phyloP scores from a whole-genome alignment of 1,284 basidiomycete species.

The Psilocybe mexicana region DNA sequence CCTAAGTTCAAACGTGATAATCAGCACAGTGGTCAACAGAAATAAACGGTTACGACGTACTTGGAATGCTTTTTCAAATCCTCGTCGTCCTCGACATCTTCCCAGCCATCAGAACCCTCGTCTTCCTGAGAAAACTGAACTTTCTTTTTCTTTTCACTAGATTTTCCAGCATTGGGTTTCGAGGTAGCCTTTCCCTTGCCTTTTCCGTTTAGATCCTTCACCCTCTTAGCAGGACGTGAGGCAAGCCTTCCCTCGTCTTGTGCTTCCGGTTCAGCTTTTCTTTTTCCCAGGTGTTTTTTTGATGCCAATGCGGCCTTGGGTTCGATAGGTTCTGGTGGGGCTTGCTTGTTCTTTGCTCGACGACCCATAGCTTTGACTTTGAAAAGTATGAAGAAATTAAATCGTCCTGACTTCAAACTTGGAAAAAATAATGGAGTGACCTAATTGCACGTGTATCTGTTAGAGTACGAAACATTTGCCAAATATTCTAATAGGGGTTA shows the following conservation, averaged over 20 bases:
- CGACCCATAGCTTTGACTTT: slow-evolving; percentile 62
- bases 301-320: slow-evolving; percentile 37
- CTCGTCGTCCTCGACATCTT: slow-evolving; percentile 55
- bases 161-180: slow-evolving; percentile 21
- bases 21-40: slow-evolving; percentile 5
- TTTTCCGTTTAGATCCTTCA: slow-evolving; percentile 44
- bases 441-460: slow-evolving; percentile 15
- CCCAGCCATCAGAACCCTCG: slow-evolving; percentile 58
- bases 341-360: slow-evolving; percentile 90
- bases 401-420: slow-evolving; percentile 1
- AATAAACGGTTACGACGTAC: slow-evolving; percentile 34
- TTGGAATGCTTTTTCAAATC: slow-evolving; percentile 44
- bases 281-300: slow-evolving; percentile 68
- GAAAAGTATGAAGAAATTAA: background rate
- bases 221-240: slow-evolving; percentile 55
- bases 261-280: slow-evolving; percentile 62
- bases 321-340: slow-evolving; percentile 67
- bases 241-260: slow-evolving; percentile 36
- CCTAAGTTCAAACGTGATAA: slow-evolving; percentile 27
- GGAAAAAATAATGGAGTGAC: slow-evolving; percentile 16
- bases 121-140: slow-evolving; percentile 23
- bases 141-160: slow-evolving; percentile 23
- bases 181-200: slow-evolving; percentile 25
- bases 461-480: background rate
- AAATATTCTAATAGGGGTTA: background rate